Evolutionary conservation across 345 rosid species (phyloP), one percentile per base, ranked within the genome.

Genomic region (Kernera saxatilis): DNA sequence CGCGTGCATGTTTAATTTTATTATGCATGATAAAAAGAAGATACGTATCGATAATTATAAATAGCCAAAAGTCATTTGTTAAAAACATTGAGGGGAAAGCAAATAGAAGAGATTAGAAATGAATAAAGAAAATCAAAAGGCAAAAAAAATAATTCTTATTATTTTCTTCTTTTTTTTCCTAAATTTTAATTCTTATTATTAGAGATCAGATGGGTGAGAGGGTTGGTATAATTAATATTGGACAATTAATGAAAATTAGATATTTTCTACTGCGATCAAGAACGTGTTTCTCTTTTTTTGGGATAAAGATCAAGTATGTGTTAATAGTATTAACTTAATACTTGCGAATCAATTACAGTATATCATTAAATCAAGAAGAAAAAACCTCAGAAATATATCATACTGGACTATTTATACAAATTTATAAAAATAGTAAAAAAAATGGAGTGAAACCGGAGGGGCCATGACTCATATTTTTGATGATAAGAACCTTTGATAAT

Each of bases 401-500:
- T 41, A 68, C 14, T 66, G 30, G 21, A 21, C 9, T 8, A 15
- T 18, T 8, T 39, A 49, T 19, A 39, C 14, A 51, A 25, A 19
- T 8, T 51, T 41, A 53, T 43, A 51, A 3, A 62, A 27, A 56
- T 65, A 45, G 35, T 56, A 26, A 29, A 23, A 61, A 61, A 61
- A 21, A 46, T 35, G 41, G 50, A n/a, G 67, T 49, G 53, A 68
- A 44, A 52, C 60, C 21, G 25, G 11, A 69, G 44, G 73, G 75
- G 45, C 57, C 71, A 69, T 55, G 79, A 19, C 8, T 52, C 51
- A 44, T 53, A 72, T 72, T 75, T 78, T 78, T 77, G 55, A 75
- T 52, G 76, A 72, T 39, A 55, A 55, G 86, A 84, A 87, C 83
- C 79, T 76, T 63, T 77, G 84, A 84, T 80, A 70, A 74, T 70